Conservation (phyloP, 768 basidiomycete genomes). For the Rhodotorula diobovata region DNA sequence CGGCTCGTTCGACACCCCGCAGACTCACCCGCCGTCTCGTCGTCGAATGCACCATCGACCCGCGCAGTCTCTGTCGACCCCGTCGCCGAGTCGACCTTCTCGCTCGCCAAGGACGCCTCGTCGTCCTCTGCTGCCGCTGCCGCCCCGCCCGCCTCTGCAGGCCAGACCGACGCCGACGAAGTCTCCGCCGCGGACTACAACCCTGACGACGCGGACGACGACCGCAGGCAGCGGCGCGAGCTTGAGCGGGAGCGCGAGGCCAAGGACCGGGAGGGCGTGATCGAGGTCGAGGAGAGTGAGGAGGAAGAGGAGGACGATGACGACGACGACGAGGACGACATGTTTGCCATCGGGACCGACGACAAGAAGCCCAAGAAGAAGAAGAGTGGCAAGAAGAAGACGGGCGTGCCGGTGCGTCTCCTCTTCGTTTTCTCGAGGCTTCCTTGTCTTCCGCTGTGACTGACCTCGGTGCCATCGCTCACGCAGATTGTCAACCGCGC, state of each 20-base stretch:
- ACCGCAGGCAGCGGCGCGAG: constrained; percentile 52
- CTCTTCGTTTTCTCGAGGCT: not conserved
- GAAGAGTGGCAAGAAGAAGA: constrained; percentile 16
- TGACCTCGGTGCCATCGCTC: constrained; percentile 51
- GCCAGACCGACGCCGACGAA: constrained; percentile 58
- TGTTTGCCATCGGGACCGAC: constrained; percentile 70
- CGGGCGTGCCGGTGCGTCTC: constrained; percentile 23
- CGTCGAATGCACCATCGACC: not conserved
- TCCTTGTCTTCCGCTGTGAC: constrained; percentile 1
- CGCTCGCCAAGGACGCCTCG: constrained; percentile 17
- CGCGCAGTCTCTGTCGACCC: not conserved
- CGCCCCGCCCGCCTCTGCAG: not conserved
- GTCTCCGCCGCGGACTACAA: constrained; percentile 92
- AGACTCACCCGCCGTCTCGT: constrained; percentile 10
- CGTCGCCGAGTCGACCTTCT: not conserved
- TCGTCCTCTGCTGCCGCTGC: not conserved
- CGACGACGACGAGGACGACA: constrained; percentile 86
- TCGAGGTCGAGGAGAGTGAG: constrained; percentile 22
- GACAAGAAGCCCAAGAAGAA: constrained; percentile 52
- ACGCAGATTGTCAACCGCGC: constrained; percentile 62
- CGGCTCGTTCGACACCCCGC: not conserved
- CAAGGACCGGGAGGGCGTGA: constrained; percentile 50
- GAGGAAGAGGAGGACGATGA: constrained; percentile 53
- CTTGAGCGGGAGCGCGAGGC: constrained; percentile 36
- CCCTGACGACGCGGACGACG: constrained; percentile 70